phyloP scores from a whole-genome alignment of 1,284 basidiomycete genomes.

The Amylostereum chailletii region DNA sequence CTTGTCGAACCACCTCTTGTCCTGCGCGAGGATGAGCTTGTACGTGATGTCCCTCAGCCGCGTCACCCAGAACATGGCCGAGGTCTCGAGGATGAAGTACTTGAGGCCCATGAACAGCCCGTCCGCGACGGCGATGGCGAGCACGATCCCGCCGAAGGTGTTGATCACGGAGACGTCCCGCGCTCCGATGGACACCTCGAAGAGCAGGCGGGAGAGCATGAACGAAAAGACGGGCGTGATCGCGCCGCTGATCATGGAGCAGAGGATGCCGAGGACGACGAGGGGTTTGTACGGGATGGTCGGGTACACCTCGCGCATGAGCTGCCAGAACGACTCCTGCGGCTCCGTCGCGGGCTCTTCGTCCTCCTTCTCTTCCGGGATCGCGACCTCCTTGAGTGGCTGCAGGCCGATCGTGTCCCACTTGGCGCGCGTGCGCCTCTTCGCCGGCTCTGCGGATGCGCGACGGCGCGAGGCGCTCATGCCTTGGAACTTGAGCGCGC shows the following conservation, averaged over 20 bases:
- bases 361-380: constrained; percentile 23
- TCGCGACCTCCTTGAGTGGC: constrained; percentile 23
- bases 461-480: constrained; percentile 10
- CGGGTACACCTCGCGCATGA: constrained; percentile 58
- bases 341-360: constrained; percentile 11
- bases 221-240: constrained; percentile 90
- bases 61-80: constrained; percentile 73
- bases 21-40: constrained; percentile 64
- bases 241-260: constrained; percentile 65
- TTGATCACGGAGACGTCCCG: constrained; percentile 60
- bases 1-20: constrained; percentile 87
- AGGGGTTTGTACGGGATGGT: constrained; percentile 71
- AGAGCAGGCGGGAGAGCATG: constrained; percentile 78
- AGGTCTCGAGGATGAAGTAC: constrained; percentile 70
- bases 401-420: constrained; percentile 30
- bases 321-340: constrained; percentile 31
- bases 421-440: constrained; percentile 25
- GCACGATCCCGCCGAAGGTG: constrained; percentile 54
- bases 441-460: constrained; percentile 11
- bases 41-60: constrained; percentile 56
- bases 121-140: constrained; percentile 69
- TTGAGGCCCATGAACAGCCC: constrained; percentile 68
- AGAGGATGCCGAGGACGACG: constrained; percentile 58
- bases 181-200: constrained; percentile 68
- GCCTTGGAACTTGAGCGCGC: constrained; percentile 15